Conservation (phyloP, 139 green algal genomes). For the Haematococcus sp. region DNA sequence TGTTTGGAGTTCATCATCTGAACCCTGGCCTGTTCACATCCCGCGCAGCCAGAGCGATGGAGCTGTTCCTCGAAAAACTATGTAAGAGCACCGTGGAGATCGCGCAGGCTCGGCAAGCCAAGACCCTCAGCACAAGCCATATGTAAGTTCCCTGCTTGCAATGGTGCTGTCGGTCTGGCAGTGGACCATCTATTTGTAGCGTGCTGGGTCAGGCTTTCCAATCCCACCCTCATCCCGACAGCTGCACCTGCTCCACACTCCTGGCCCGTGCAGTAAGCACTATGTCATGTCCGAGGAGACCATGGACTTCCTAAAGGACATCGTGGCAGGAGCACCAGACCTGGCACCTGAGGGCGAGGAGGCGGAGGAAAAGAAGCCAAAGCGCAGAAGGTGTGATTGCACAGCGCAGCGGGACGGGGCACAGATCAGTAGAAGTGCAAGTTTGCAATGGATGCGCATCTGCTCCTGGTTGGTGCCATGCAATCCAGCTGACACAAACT, state of each 20-base stretch:
- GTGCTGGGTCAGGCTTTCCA: too few species aligned
- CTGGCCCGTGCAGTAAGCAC: constrained; percentile 46
- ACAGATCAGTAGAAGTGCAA: too few species aligned
- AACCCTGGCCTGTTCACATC: neutral
- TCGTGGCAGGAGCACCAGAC: constrained; percentile 64
- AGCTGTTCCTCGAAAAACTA: constrained; percentile 83
- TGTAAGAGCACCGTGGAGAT: constrained; percentile 55
- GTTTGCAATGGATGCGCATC: too few species aligned
- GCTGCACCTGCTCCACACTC: neutral
- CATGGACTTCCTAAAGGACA: constrained; percentile 80
- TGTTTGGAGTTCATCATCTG: neutral
- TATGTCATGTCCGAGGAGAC: constrained; percentile 50
- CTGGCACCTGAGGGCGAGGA: constrained; percentile 40
- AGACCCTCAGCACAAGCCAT: constrained; percentile 74
- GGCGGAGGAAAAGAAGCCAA: constrained; percentile 32
- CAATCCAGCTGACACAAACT: too few species aligned
- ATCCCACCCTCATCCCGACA: too few species aligned
- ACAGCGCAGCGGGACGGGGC: too few species aligned
- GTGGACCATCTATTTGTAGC: too few species aligned
- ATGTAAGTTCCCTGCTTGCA: constrained; percentile 65
- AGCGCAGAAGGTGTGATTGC: constrained; percentile 37
- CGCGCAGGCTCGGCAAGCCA: constrained; percentile 61
- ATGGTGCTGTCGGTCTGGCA: too few species aligned
- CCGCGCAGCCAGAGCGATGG: constrained; percentile 74
- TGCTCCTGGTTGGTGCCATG: too few species aligned